These are phyloP conservation scores for Penicillium capsulatum DNA, from an alignment of 2,329 filamentous ascomycete genomes.

Conservation along the genomic window DNA sequence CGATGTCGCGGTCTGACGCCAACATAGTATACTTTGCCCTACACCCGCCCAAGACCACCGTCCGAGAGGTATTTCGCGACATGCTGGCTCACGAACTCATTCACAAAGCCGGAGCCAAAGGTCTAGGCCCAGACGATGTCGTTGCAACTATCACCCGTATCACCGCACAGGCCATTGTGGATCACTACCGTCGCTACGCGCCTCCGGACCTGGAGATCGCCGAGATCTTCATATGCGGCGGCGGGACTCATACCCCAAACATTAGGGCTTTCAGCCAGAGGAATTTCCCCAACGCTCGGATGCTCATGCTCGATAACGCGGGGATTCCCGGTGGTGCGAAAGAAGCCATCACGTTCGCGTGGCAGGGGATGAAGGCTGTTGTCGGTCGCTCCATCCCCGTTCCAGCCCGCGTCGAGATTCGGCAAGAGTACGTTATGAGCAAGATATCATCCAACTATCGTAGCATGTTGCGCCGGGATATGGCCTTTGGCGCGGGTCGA, in stretches of 20 bases:
- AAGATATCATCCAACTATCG: conserved; percentile 56
- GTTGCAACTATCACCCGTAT: conserved; percentile 58
- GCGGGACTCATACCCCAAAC: conserved; percentile 56
- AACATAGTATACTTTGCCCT: too few relatives aligned
- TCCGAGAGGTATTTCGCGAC: conserved; percentile 58
- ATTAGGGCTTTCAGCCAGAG: conserved; percentile 52
- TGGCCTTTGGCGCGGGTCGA: conserved; percentile 48
- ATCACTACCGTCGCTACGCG: conserved; percentile 40
- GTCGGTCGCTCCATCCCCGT: conserved; percentile 54
- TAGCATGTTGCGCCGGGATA: conserved; percentile 50
- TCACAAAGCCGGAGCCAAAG: conserved; percentile 42
- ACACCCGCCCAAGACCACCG: too few relatives aligned
- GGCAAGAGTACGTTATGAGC: conserved; percentile 50
- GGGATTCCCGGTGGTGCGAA: conserved; percentile 56
- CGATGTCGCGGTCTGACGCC: too few relatives aligned
- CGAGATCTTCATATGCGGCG: conserved; percentile 60
- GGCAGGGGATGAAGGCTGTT: conserved; percentile 58
- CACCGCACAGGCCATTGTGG: conserved; percentile 56
- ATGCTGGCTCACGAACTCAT: conserved; percentile 53
- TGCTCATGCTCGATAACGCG: conserved; percentile 55
- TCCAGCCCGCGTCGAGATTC: conserved; percentile 52
- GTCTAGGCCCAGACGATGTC: conserved; percentile 49
- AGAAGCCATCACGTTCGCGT: conserved; percentile 58
- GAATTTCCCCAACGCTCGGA: conserved; percentile 47
- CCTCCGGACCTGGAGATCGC: conserved; percentile 45